A percentile compares a stretch with the other conserved stretches of the same genome.
Conservation (phyloP, 192 early-diverging fungal species). For the Coemansia asiatica region DNA sequence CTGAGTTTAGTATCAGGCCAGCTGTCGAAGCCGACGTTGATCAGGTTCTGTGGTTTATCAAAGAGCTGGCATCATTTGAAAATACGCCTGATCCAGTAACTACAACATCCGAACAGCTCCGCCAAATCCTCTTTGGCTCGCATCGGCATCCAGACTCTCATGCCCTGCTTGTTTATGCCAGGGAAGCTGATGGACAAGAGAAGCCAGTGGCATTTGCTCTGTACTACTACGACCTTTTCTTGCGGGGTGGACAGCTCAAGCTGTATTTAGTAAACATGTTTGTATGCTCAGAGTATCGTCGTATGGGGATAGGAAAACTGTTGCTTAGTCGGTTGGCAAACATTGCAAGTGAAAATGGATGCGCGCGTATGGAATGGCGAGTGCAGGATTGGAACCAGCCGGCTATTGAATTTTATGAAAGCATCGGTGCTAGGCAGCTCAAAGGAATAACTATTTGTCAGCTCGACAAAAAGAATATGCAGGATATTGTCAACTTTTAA, state of each 20-base stretch:
- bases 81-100: constrained; percentile 67
- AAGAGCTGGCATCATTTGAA: constrained; percentile 75
- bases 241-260: constrained; percentile 69
- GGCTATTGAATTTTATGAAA: constrained; percentile 73
- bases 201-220: constrained; percentile 71
- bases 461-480: constrained; percentile 60
- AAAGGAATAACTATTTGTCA: constrained; percentile 76
- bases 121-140: constrained; percentile 66
- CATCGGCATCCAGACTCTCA: constrained; percentile 66
- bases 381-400: constrained; percentile 85
- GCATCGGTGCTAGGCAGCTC: constrained; percentile 65
- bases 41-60: constrained; percentile 69
- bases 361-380: constrained; percentile 79
- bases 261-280: constrained; percentile 86
- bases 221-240: constrained; percentile 84
- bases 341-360: constrained; percentile 62
- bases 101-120: constrained; percentile 67
- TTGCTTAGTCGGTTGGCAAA: constrained; percentile 70
- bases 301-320: constrained; percentile 66
- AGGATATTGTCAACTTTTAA: too few species aligned
- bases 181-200: constrained; percentile 19
- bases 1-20: constrained; percentile 16
- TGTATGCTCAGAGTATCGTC: constrained; percentile 64
- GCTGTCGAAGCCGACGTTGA: constrained; percentile 63
- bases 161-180: constrained; percentile 64